Evolutionary conservation across 495 filamentous ascomycete genomes (phyloP).

Genomic region (Platismatia glauca): DNA sequence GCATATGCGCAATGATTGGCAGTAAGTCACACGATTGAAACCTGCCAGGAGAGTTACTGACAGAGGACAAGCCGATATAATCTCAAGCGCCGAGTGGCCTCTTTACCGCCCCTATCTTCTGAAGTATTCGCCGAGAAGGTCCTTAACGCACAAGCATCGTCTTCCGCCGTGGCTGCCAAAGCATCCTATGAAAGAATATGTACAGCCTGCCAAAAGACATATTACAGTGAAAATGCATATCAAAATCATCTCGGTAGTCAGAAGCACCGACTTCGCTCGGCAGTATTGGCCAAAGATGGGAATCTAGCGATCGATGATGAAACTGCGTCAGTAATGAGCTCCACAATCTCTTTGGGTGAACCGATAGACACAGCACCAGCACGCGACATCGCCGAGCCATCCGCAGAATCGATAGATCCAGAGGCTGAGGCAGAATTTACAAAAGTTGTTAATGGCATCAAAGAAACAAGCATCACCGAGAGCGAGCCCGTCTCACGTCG

Average conservation of each 20-base stretch:
- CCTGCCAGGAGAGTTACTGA: slow-evolving; percentile 6
- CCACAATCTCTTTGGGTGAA: slow-evolving; percentile 83
- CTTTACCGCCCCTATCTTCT: slow-evolving; percentile 82
- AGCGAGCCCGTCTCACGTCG: slow-evolving; percentile 40
- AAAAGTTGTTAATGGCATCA: slow-evolving; percentile 68
- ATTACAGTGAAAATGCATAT: slow-evolving; percentile 93
- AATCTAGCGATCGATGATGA: slow-evolving; percentile 48
- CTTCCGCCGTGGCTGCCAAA: slow-evolving; percentile 74
- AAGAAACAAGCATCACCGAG: slow-evolving; percentile 62
- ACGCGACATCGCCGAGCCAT: slow-evolving; percentile 13
- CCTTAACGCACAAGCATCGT: slow-evolving; percentile 76
- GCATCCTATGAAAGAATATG: slow-evolving; percentile 83
- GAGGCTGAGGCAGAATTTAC: slow-evolving; percentile 67
- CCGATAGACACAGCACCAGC: slow-evolving; percentile 46
- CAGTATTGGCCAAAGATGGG: slow-evolving; percentile 36
- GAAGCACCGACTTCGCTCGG: slow-evolving; percentile 71
- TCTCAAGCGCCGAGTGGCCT: slow-evolving; percentile 88
- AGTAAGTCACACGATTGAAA: slow-evolving; percentile 53
- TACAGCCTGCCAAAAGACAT: slow-evolving; percentile 77
- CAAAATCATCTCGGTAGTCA: slow-evolving; percentile 85
- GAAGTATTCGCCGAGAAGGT: slow-evolving; percentile 96
- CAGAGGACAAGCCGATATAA: slow-evolving; percentile 69
- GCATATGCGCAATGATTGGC: slow-evolving; percentile 98
- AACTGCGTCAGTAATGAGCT: slow-evolving; percentile 78
- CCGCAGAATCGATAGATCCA: slow-evolving; percentile 37